Evolutionary conservation across 129 eudicot genomes (phyloP), one percentile per base, ranked within the genome.

Genomic region (Lactuca saligna): DNA sequence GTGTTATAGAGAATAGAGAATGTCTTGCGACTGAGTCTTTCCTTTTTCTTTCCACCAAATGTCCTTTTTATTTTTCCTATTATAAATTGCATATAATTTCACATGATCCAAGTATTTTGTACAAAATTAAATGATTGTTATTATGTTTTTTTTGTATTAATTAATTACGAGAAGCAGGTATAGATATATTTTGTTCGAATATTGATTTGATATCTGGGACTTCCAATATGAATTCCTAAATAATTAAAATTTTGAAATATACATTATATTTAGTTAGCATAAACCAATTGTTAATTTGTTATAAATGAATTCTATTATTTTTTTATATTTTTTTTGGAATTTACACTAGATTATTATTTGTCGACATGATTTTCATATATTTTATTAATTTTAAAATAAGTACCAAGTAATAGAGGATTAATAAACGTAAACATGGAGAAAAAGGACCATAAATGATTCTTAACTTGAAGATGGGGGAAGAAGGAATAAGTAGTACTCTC

Each of bases 391-490:
- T 42, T 42, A 8, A 42, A 42, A 42, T 42, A 9, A 9, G 49
- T 11, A 42, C 13, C 49, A 42, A 42, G 49, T 17, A n/a, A 10
- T 15, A n/a, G 32, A 31, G 14, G 39, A 42, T 5, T 64, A 4
- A 41, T 0, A 14, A 6, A 56, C 42, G 4, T 6, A 44, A 57
- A 64, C 33, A 48, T 8, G 16, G 33, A 48, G 73, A 37, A n/a
- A 61, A 69, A 61, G 64, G 35, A 51, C 29, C 29, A 53, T 16
- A 37, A 76, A 54, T 69, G 75, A 76, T 76, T 58, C 76, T 69
- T 76, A 69, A 69, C 81, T 69, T 76, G 70, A 46, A 61, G 70
- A 69, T 62, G 74, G 81, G 70, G 81, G 65, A 69, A 76, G 75
- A 63, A 50, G 61, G 75, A 76, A 55, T 42, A 64, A 56, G 72